These are phyloP conservation scores for Geotrichum histeridarum DNA, from an alignment of 1,139 yeast genomes.

Conservation along the genomic window DNA sequence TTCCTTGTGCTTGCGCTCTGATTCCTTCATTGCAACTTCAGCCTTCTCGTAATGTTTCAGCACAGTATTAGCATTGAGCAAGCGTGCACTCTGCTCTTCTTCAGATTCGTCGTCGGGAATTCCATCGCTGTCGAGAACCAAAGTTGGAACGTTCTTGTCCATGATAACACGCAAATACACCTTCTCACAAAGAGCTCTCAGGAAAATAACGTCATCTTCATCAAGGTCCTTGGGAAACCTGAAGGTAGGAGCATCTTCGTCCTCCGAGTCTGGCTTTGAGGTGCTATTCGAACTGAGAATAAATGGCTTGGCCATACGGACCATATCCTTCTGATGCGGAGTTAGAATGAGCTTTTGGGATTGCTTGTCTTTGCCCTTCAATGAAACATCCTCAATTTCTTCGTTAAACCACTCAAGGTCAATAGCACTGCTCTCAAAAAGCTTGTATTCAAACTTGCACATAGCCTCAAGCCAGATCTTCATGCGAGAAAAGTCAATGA, in stretches of 20 bases:
- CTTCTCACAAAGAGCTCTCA: constrained; percentile 29
- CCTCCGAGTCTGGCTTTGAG: constrained; percentile 21
- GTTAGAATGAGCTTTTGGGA: constrained; percentile 56
- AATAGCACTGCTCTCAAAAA: constrained; percentile 57
- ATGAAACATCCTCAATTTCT: constrained; percentile 72
- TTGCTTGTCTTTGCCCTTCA: constrained; percentile 65
- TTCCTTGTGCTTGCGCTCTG: constrained; percentile 57
- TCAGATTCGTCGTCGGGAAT: constrained; percentile 58
- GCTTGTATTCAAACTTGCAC: constrained; percentile 60
- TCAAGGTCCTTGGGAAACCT: constrained; percentile 20
- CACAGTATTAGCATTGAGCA: constrained; percentile 28
- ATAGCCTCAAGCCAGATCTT: constrained; percentile 76
- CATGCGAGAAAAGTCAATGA: constrained; percentile 67
- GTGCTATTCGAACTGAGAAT: constrained; percentile 25
- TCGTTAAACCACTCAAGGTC: constrained; percentile 91
- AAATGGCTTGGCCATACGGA: constrained; percentile 30
- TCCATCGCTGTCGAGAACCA: constrained; percentile 64
- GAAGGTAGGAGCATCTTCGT: constrained; percentile 15
- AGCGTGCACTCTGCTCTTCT: constrained; percentile 43
- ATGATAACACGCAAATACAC: constrained; percentile 29
- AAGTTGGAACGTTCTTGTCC: constrained; percentile 21
- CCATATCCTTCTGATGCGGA: constrained; percentile 55
- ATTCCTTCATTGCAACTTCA: constrained; percentile 52
- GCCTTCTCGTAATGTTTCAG: constrained; percentile 67
- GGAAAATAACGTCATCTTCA: constrained; percentile 30